Conservation (phyloP, 345 rosid genomes). For the Trapa incisa region DNA sequence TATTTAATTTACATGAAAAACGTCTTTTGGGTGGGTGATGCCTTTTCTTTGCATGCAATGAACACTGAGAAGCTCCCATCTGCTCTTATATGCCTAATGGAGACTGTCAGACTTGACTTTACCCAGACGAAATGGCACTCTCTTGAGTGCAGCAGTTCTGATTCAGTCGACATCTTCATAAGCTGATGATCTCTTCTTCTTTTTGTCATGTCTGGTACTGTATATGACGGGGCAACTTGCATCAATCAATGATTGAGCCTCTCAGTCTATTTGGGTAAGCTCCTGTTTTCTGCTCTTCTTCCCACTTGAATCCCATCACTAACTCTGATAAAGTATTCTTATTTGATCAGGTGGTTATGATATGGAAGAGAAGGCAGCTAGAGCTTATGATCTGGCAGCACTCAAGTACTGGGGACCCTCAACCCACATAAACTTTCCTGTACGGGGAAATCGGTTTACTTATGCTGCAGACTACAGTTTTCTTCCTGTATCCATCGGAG, state of each 20-base stretch:
- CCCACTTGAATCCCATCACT: neutral
- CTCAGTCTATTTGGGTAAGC: slow-evolving; percentile 69
- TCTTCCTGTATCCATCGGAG: neutral
- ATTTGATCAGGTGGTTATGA: slow-evolving; percentile 58
- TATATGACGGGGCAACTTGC: slow-evolving; percentile 14
- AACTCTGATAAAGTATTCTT: neutral
- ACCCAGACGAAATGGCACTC: neutral
- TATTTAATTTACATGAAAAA: neutral
- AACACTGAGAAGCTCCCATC: too few relatives aligned
- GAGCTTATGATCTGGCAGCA: slow-evolving; percentile 79
- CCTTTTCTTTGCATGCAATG: too few relatives aligned
- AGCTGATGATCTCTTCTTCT: slow-evolving; percentile 17
- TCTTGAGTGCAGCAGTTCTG: neutral
- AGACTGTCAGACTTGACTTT: neutral
- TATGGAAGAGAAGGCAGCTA: slow-evolving; percentile 79
- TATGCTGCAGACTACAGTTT: neutral
- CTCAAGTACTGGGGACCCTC: slow-evolving; percentile 83
- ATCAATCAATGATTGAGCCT: slow-evolving; percentile 14
- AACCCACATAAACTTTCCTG: slow-evolving; percentile 65
- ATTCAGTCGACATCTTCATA: slow-evolving; percentile 3
- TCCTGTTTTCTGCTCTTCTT: slow-evolving; percentile 1
- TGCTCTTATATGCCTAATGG: too few relatives aligned
- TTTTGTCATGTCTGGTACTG: slow-evolving; percentile 11
- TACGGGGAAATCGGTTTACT: slow-evolving; percentile 6
- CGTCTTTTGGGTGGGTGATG: too few relatives aligned